These are phyloP conservation scores for Blastocystis sp. DNA, from an alignment of 352 stramenopile species.

Conservation along the genomic window DNA sequence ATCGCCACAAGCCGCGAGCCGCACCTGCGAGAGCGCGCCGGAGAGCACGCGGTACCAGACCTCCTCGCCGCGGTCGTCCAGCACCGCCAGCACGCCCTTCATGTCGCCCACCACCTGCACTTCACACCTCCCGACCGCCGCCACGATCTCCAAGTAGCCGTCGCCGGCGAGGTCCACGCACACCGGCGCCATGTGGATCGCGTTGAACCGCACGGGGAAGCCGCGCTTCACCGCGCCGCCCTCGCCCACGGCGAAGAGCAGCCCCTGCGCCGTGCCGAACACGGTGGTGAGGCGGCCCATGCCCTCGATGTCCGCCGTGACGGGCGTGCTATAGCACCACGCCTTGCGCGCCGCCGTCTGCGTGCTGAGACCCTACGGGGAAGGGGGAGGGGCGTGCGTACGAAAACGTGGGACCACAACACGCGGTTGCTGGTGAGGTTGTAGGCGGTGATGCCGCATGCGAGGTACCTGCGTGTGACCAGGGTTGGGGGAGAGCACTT, in stretches of 20 bases:
- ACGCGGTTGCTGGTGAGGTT: slow-evolving; percentile 9
- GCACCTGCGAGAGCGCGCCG: slow-evolving; percentile 26
- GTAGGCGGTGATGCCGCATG: slow-evolving; percentile 7
- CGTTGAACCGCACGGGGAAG: slow-evolving; percentile 52
- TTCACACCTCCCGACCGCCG: not conserved
- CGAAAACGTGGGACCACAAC: slow-evolving; percentile 26
- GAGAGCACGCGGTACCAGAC: slow-evolving; percentile 49
- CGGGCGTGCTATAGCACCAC: slow-evolving; percentile 35
- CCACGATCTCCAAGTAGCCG: slow-evolving; percentile 53
- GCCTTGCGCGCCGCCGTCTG: slow-evolving; percentile 2
- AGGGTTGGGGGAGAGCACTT: not conserved
- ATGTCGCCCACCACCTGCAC: slow-evolving; percentile 31
- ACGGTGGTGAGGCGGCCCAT: slow-evolving; percentile 17
- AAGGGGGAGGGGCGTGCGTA: not conserved
- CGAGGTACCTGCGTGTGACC: slow-evolving; percentile 10
- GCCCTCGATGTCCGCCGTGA: slow-evolving; percentile 33
- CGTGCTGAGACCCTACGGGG: slow-evolving; percentile 35
- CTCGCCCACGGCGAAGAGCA: slow-evolving; percentile 27
- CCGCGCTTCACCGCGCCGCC: not conserved
- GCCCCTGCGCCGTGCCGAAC: slow-evolving; percentile 29
- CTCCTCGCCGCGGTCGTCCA: slow-evolving; percentile 40
- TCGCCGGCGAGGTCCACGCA: slow-evolving; percentile 38
- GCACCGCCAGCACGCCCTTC: slow-evolving; percentile 23
- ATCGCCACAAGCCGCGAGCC: no score
- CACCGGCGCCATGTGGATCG: slow-evolving; percentile 20